Base-by-base conservation (phyloP, 495 filamentous ascomycete genomes). In the Staphylotrichum longicolle region DNA sequence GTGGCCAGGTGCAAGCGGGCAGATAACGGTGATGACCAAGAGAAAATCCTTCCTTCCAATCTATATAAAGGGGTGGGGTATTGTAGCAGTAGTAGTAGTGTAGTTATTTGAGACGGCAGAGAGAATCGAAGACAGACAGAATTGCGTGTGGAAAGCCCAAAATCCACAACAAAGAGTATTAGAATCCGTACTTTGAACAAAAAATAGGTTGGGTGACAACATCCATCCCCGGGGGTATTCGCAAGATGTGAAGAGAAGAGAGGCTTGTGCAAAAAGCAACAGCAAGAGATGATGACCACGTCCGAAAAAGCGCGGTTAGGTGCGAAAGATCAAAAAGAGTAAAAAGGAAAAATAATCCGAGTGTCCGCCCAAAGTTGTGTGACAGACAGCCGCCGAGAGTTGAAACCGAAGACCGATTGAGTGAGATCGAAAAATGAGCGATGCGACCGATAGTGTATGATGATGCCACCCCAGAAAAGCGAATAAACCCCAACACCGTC, bases 371-470 rank as follows among this genome's bases (percentile, higher is more conserved):
- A 27, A 27, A 27, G 20, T 34, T 12, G 20, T 50, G 33, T 33
- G 54, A 46, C 54, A 56, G 54, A 46, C 30, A 30, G 37, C 41
- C 50, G 35, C 58, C 58, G 15, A 30, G 11, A 44, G 40, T 5
- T 7, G 3, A 55, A 61, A 56, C 41, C 39, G 39, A 44, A 40
- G n/a, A 46, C 57, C 57, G 40, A 60, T 9, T 6, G 34, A 49
- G 47, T 50, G 10, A 42, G 9, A 27, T 42, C 37, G 50, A 51
- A 30, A 56, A 53, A 52, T 46, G 62, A 60, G 51, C 39, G 56
- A 64, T 60, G 57, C 42, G 57, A 60, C 57, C 56, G 57, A 64
- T 37, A 58, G 46, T 59, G 51, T 64, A 60, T 56, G 55, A 64
- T 44, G 50, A 58, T 59, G 56, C 62, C 62, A 64, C 52, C 62